These are phyloP conservation scores for Oenanthe javanica DNA, from an alignment of 140 eudicot species.

Conservation along the genomic window DNA sequence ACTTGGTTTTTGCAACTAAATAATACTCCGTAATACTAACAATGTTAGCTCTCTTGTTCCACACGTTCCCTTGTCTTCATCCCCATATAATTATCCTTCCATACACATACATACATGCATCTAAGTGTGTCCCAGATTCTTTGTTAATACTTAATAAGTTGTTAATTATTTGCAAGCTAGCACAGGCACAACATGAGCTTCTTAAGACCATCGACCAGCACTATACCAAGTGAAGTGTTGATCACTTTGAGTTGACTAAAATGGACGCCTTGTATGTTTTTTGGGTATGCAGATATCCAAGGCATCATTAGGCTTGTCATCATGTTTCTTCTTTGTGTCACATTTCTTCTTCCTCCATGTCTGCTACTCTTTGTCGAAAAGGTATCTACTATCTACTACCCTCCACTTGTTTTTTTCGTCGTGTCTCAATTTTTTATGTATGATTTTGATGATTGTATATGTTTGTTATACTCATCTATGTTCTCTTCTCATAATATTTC, in stretches of 20 bases:
- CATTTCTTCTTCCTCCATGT: slow-evolving; percentile 5
- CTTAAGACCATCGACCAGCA: slow-evolving; percentile 5
- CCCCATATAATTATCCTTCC: background rate
- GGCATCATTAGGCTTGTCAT: background rate
- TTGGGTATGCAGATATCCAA: background rate
- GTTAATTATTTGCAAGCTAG: too few species aligned
- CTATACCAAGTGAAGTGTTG: background rate
- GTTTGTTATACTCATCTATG: too few species aligned
- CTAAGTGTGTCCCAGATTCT: background rate
- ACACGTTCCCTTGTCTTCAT: background rate
- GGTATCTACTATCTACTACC: background rate
- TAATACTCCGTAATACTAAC: too few species aligned
- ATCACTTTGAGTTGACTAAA: background rate
- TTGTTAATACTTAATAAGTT: background rate
- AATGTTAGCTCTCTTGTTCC: background rate
- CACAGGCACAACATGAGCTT: background rate
- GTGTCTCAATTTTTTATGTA: background rate
- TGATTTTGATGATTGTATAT: background rate
- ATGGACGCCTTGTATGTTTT: slow-evolving; percentile 1
- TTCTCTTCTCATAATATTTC: too few species aligned
- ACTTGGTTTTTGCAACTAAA: background rate
- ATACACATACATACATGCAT: background rate
- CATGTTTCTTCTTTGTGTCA: slow-evolving; percentile 3
- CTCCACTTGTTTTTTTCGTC: background rate
- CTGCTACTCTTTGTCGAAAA: background rate